These are phyloP conservation scores for Colletotrichum sp. DNA, from an alignment of 2,329 filamentous ascomycete species.

Conservation along the genomic window DNA sequence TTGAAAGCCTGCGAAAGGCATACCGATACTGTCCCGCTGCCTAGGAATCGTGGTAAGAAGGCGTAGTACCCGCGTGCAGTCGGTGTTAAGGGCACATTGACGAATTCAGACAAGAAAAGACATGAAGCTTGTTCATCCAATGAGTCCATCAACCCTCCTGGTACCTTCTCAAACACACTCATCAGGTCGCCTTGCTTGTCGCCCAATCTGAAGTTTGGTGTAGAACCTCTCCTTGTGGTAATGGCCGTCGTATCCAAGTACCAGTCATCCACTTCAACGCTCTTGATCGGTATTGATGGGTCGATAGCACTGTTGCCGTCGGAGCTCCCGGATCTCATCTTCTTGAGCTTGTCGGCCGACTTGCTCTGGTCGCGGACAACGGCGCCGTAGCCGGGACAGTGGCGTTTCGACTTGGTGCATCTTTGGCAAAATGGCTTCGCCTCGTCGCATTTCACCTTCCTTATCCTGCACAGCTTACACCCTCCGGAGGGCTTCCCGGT, in stretches of 20 bases:
- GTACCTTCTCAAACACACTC: slow-evolving; percentile 5
- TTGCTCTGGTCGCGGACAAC: slow-evolving; percentile 27
- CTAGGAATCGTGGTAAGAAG: slow-evolving; percentile 15
- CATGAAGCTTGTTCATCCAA: slow-evolving; percentile 21
- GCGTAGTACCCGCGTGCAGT: slow-evolving; percentile 14
- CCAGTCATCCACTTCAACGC: not conserved
- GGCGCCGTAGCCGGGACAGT: slow-evolving; percentile 27
- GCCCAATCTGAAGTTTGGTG: not conserved
- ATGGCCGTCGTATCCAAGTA: not conserved
- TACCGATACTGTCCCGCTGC: slow-evolving; percentile 5
- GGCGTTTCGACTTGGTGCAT: slow-evolving; percentile 45
- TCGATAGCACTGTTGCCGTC: not conserved
- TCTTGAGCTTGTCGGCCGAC: slow-evolving; percentile 17
- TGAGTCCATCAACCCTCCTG: not conserved
- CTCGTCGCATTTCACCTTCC: slow-evolving; percentile 64
- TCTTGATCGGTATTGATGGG: not conserved
- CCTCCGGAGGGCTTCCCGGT: slow-evolving; percentile 27
- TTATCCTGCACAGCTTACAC: slow-evolving; percentile 44
- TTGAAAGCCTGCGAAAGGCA: slow-evolving; percentile 17
- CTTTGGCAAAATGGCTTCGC: slow-evolving; percentile 55
- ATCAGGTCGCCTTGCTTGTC: slow-evolving; percentile 5
- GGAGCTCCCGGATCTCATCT: not conserved
- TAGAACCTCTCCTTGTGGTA: not conserved
- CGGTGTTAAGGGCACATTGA: slow-evolving; percentile 12
- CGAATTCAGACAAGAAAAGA: slow-evolving; percentile 19